A percentile compares a stretch with the other conserved stretches of the same genome.
phyloP scores from a whole-genome alignment of 768 basidiomycete species.

The Lenzites betulinus region DNA sequence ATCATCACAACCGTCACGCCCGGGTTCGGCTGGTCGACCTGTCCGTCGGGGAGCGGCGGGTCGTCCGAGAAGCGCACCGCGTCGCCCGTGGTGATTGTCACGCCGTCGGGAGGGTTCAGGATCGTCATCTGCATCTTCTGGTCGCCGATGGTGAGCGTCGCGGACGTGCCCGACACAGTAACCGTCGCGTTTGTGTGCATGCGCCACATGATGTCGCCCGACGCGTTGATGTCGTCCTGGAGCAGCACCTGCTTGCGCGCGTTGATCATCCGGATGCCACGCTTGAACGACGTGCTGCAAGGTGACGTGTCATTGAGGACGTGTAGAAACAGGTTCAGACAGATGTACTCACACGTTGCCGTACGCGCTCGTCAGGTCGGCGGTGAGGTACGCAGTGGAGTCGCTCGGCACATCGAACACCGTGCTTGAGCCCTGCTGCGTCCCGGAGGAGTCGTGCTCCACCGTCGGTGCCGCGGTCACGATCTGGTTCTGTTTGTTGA shows the following conservation, averaged over 20 bases:
- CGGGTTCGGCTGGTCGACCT: constrained; percentile 71
- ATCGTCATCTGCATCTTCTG: constrained; percentile 68
- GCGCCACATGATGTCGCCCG: constrained; percentile 74
- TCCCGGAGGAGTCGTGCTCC: constrained; percentile 51
- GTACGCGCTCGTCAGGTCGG: constrained; percentile 78
- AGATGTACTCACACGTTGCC: constrained; percentile 56
- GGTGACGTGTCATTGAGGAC: constrained; percentile 12
- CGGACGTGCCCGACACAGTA: constrained; percentile 55
- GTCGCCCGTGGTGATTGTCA: constrained; percentile 54
- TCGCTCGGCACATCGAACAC: constrained; percentile 61
- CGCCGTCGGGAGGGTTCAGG: constrained; percentile 67
- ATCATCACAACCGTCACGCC: constrained; percentile 84
- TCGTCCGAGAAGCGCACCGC: constrained; percentile 64
- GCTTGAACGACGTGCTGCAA: constrained; percentile 66
- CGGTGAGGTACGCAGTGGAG: constrained; percentile 79
- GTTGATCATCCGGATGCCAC: constrained; percentile 85
- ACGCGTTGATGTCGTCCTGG: constrained; percentile 83
- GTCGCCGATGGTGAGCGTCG: constrained; percentile 72
- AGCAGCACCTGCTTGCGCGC: constrained; percentile 83
- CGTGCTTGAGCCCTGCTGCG: constrained; percentile 80
- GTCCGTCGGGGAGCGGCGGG: constrained; percentile 57
- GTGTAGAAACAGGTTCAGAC: background rate
- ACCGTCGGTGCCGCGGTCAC: constrained; percentile 63
- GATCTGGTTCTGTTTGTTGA: constrained; percentile 77
- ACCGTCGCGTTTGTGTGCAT: constrained; percentile 96